A percentile compares a stretch with the other conserved stretches of the same genome.
Conservation (phyloP, 768 basidiomycete species). For the Chiua virens region DNA sequence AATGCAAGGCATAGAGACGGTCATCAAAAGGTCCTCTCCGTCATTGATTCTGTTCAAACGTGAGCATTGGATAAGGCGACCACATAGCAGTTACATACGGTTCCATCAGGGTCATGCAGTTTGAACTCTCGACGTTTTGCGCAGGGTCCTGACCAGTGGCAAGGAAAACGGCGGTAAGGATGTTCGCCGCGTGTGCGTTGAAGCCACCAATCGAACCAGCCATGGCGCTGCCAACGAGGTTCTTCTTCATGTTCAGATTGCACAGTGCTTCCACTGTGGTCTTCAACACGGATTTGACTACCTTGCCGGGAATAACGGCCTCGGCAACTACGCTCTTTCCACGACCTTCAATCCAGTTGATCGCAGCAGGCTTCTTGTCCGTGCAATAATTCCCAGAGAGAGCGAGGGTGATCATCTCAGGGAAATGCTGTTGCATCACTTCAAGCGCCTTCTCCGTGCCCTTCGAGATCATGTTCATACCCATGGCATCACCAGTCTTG, state of each 20-base stretch:
- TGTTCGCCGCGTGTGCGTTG: slow-evolving; percentile 98
- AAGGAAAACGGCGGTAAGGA: slow-evolving; percentile 91
- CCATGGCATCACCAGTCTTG: slow-evolving; percentile 97
- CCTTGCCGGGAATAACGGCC: slow-evolving; percentile 84
- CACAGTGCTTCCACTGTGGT: slow-evolving; percentile 89
- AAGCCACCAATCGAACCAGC: slow-evolving; percentile 97
- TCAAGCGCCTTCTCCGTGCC: slow-evolving; percentile 95
- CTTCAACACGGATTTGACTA: slow-evolving; percentile 91
- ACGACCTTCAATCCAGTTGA: slow-evolving; percentile 99
- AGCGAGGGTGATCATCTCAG: slow-evolving; percentile 87
- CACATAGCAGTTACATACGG: slow-evolving; percentile 54
- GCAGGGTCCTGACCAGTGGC: slow-evolving; percentile 99
- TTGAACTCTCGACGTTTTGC: slow-evolving; percentile 98
- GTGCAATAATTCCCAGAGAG: slow-evolving; percentile 98
- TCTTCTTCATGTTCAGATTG: slow-evolving; percentile 96
- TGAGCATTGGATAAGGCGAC: slow-evolving; percentile 2
- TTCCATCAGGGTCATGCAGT: slow-evolving; percentile 99
- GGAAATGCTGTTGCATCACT: slow-evolving; percentile 73
- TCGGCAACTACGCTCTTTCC: slow-evolving; percentile 98
- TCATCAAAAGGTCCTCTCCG: slow-evolving; percentile 88
- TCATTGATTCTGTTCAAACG: slow-evolving; percentile 65
- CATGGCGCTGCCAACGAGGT: slow-evolving; percentile 96
- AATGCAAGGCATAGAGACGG: slow-evolving; percentile 97
- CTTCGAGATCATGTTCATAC: slow-evolving; percentile 99
- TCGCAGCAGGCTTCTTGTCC: slow-evolving; percentile 99